A percentile compares a stretch with the other conserved stretches of the same genome.
These are phyloP conservation scores for Eutypella sp. DNA, from an alignment of 2,329 filamentous ascomycete species.

Conservation along the genomic window DNA sequence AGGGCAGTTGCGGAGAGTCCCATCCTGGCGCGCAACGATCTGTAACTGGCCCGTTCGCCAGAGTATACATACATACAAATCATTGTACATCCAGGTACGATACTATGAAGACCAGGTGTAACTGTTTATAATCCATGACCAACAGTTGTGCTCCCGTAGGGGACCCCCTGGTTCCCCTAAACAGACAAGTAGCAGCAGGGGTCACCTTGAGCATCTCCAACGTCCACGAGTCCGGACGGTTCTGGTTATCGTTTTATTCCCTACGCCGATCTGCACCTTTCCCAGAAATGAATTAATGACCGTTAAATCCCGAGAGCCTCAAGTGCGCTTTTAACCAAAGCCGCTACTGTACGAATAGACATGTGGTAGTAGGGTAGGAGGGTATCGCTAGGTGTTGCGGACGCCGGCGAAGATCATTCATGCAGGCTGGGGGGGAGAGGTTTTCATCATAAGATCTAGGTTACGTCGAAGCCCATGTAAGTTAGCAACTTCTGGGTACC, in stretches of 20 bases:
- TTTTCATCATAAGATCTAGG: neutral
- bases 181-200: neutral
- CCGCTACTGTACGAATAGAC: too few relatives aligned
- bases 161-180: neutral
- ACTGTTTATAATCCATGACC: neutral
- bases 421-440: neutral
- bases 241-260: neutral
- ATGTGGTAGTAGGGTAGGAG: neutral
- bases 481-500: neutral
- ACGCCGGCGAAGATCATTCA: neutral
- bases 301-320: constrained; percentile 1
- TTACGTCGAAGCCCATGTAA: neutral
- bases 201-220: neutral
- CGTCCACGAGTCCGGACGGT: neutral
- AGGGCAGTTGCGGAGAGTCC: neutral
- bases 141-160: neutral
- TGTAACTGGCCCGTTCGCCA: neutral
- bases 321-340: too few relatives aligned
- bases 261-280: neutral
- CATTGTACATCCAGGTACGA: neutral
- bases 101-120: neutral
- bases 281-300: neutral
- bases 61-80: too few relatives aligned
- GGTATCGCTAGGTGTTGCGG: neutral
- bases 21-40: neutral